Conservation (phyloP, 140 eudicot genomes). For the Cichorium intybus region DNA sequence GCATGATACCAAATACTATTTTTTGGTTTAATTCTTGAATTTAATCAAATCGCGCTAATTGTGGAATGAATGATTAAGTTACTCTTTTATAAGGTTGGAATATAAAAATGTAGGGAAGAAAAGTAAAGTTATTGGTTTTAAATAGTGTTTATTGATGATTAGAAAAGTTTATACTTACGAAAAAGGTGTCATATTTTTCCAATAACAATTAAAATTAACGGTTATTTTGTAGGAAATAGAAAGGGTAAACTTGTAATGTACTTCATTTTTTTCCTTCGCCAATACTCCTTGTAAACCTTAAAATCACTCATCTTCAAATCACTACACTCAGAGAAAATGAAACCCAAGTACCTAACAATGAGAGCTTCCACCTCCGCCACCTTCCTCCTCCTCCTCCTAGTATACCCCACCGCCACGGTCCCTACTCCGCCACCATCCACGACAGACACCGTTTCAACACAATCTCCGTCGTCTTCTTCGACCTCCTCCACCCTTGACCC, state of each 20-base stretch:
- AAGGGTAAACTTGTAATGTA: constrained; percentile 15
- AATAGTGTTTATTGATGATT: too few relatives aligned
- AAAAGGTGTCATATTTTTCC: too few relatives aligned
- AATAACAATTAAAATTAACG: neutral
- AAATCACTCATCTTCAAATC: constrained; percentile 20
- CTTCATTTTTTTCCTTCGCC: constrained; percentile 2
- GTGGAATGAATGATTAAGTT: neutral
- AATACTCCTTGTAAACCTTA: constrained; percentile 24
- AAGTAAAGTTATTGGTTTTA: too few relatives aligned
- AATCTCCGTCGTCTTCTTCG: constrained; percentile 34
- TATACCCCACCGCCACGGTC: constrained; percentile 33
- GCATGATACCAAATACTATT: neutral
- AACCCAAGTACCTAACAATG: constrained; percentile 32
- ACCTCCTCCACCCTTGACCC: constrained; percentile 71
- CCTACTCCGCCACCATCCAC: constrained; percentile 20
- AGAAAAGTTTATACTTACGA: too few relatives aligned
- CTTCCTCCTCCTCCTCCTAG: constrained; percentile 32
- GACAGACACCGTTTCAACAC: constrained; percentile 1
- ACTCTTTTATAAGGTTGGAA: neutral
- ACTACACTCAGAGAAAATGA: constrained; percentile 6
- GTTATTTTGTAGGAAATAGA: neutral
- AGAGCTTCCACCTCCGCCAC: constrained; percentile 23
- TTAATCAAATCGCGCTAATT: too few relatives aligned
- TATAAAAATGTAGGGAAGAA: neutral
- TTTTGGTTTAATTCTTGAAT: neutral